Percentiles rank a stretch among this genome's conserved stretches.
phyloP scores from a whole-genome alignment of 1,284 basidiomycete genomes.

The Tremellales sp. region DNA sequence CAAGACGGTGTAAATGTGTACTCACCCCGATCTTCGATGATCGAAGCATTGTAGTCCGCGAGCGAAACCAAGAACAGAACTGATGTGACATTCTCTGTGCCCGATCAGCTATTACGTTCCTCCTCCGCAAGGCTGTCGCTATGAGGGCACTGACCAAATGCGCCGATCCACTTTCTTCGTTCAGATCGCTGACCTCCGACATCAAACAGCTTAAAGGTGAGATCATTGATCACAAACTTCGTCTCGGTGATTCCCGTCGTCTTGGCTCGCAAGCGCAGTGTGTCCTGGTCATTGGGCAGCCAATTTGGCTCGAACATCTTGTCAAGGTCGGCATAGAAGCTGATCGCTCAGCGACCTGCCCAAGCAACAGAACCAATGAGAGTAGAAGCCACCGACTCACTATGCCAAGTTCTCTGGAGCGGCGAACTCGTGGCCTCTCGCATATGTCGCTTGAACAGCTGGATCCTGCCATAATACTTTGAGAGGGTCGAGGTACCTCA shows the following conservation, averaged over 20 bases:
- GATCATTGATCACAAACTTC: slow-evolving; percentile 58
- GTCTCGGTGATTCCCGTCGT: slow-evolving; percentile 87
- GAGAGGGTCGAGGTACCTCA: slow-evolving; percentile 53
- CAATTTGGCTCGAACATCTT: slow-evolving; percentile 72
- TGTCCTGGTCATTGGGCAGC: slow-evolving; percentile 70
- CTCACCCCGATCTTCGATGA: slow-evolving; percentile 89
- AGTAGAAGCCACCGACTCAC: slow-evolving; percentile 51
- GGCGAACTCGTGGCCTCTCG: slow-evolving; percentile 24
- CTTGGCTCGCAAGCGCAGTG: slow-evolving; percentile 77
- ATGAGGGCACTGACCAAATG: slow-evolving; percentile 29
- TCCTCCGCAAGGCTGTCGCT: too few relatives aligned
- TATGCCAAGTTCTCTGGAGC: slow-evolving; percentile 36
- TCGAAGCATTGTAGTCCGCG: slow-evolving; percentile 91
- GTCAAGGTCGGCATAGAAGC: slow-evolving; percentile 71
- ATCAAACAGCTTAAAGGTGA: slow-evolving; percentile 68
- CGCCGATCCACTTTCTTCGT: slow-evolving; percentile 77
- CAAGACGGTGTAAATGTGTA: slow-evolving; percentile 30
- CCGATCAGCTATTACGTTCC: slow-evolving; percentile 21
- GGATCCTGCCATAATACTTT: slow-evolving; percentile 71
- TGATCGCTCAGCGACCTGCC: slow-evolving; percentile 8
- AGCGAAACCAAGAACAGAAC: slow-evolving; percentile 89
- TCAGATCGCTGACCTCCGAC: slow-evolving; percentile 93
- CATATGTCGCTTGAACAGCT: slow-evolving; percentile 66
- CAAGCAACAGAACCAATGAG: background rate
- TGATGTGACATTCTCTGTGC: slow-evolving; percentile 72